Conservation (phyloP, 2,329 filamentous ascomycete genomes). For the Acrocalymma vagum region DNA sequence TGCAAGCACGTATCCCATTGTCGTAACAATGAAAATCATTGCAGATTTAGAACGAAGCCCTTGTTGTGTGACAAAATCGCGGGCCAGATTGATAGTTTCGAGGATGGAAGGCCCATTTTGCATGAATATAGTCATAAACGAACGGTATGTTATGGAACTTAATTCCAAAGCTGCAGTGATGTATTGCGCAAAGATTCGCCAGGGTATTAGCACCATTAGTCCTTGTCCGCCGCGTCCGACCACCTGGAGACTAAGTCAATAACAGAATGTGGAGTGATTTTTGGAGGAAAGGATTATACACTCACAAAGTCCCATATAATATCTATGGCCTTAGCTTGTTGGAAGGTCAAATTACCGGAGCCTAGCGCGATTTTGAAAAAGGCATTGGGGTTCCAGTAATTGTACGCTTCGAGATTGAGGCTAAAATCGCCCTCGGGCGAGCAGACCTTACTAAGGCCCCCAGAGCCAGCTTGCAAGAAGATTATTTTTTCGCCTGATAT, state of each 20-base stretch:
- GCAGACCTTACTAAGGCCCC: too few relatives aligned
- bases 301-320: constrained; percentile 32
- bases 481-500: too few relatives aligned
- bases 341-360: constrained; percentile 22
- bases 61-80: constrained; percentile 18
- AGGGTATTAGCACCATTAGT: constrained; percentile 23
- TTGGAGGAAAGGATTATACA: background rate
- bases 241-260: constrained; percentile 19
- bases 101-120: constrained; percentile 10
- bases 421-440: constrained; percentile 17
- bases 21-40: constrained; percentile 27
- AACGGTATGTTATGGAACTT: constrained; percentile 22
- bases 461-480: too few relatives aligned
- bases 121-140: constrained; percentile 26
- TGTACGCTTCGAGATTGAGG: constrained; percentile 6
- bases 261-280: background rate
- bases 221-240: constrained; percentile 31
- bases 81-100: constrained; percentile 1
- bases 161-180: constrained; percentile 28
- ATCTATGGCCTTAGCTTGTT: constrained; percentile 27
- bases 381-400: constrained; percentile 14
- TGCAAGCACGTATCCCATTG: constrained; percentile 18
- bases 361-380: constrained; percentile 33
- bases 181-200: constrained; percentile 24
- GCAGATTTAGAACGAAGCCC: constrained; percentile 21